Conservation (phyloP, 2,329 filamentous ascomycete species). For the Nigrospora osmanthi region DNA sequence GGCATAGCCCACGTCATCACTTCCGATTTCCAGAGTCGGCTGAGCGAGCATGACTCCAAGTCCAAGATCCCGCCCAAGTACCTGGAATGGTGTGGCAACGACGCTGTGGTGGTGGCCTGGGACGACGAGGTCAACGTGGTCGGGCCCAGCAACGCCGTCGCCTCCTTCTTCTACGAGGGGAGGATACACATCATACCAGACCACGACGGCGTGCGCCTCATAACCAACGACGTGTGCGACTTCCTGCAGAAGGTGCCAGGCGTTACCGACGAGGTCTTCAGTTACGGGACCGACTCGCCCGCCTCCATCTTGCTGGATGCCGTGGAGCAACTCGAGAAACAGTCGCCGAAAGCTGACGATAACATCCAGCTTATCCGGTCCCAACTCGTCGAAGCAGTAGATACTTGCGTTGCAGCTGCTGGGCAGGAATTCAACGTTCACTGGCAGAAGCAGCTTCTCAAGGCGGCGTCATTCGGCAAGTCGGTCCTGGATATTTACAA, state of each 20-base stretch:
- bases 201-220: slow-evolving; percentile 76
- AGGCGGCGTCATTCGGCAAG: slow-evolving; percentile 94
- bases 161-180: slow-evolving; percentile 80
- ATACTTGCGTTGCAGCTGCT: slow-evolving; percentile 86
- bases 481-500: slow-evolving; percentile 96
- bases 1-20: slow-evolving; percentile 89
- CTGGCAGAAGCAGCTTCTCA: slow-evolving; percentile 94
- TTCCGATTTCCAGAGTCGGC: slow-evolving; percentile 85
- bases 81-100: slow-evolving; percentile 93
- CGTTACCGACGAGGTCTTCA: slow-evolving; percentile 82
- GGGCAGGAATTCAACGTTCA: slow-evolving; percentile 84
- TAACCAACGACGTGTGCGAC: slow-evolving; percentile 93
- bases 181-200: slow-evolving; percentile 83
- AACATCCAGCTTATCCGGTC: slow-evolving; percentile 91
- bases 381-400: slow-evolving; percentile 84
- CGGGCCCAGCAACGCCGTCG: slow-evolving; percentile 71
- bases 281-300: slow-evolving; percentile 77
- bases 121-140: slow-evolving; percentile 96
- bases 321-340: slow-evolving; percentile 80
- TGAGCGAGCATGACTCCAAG: slow-evolving; percentile 86
- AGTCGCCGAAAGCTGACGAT: slow-evolving; percentile 95
- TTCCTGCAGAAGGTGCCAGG: slow-evolving; percentile 91
- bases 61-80: slow-evolving; percentile 80
- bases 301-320: slow-evolving; percentile 92
- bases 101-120: slow-evolving; percentile 90